A percentile compares a stretch with the other conserved stretches of the same genome.
These are phyloP conservation scores for Cyathus striatus DNA, from an alignment of 768 basidiomycete species.

Conservation along the genomic window DNA sequence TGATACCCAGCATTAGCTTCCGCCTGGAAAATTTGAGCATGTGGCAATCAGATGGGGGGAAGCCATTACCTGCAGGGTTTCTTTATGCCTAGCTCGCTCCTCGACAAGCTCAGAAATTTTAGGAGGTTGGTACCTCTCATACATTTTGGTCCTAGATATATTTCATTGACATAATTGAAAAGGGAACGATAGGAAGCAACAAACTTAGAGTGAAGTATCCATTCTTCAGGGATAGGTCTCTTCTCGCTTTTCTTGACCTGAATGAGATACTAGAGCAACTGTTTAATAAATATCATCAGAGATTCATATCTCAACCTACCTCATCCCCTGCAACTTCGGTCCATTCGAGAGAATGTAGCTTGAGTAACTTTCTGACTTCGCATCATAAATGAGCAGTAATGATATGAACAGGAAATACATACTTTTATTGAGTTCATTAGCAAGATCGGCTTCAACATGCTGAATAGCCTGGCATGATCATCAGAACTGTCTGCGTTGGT, in stretches of 20 bases:
- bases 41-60: too few species aligned
- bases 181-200: too few species aligned
- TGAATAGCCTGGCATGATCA: slow-evolving; percentile 48
- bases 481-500: background rate
- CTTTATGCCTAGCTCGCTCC: slow-evolving; percentile 71
- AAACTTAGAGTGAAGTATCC: slow-evolving; percentile 67
- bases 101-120: slow-evolving; percentile 53
- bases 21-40: too few species aligned
- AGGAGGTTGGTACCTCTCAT: slow-evolving; percentile 75
- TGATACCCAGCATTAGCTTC: slow-evolving; percentile 64
- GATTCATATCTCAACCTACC: slow-evolving; percentile 30
- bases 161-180: background rate
- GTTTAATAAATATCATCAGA: background rate
- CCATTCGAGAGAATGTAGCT: slow-evolving; percentile 71
- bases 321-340: slow-evolving; percentile 63
- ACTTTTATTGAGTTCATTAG: slow-evolving; percentile 70
- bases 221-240: slow-evolving; percentile 45
- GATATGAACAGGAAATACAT: slow-evolving; percentile 10
- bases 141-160: slow-evolving; percentile 56
- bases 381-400: too few species aligned
- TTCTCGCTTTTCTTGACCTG: slow-evolving; percentile 64
- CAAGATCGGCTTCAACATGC: slow-evolving; percentile 64
- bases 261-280: slow-evolving; percentile 59
- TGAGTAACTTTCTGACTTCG: slow-evolving; percentile 71
- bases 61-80: slow-evolving; percentile 61